Evolutionary conservation across 2,329 filamentous ascomycete species (phyloP), one percentile per base, ranked within the genome.

Genomic region (Myriosclerotinia scirpicola): DNA sequence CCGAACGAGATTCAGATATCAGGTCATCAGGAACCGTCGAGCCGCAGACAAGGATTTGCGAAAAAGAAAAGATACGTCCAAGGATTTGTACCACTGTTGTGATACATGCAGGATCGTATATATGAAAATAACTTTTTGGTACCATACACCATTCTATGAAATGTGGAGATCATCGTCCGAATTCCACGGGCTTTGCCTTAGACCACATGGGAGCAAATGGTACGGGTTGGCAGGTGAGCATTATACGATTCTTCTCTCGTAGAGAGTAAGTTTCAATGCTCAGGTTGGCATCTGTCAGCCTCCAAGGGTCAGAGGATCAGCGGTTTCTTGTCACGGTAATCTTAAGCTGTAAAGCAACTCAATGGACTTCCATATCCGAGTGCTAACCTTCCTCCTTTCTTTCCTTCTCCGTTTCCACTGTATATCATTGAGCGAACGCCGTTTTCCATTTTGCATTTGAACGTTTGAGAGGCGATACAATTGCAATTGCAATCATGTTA

Each of bases 21-120:
- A 50, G 52, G 53, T 40, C 40, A 65, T 65, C 46, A 65, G 64
- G 64, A 65, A 61, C 48, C 9, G 8, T 59, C 63, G 20, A 59
- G 17, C 46, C 46, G 36, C 30, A 30, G 30, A 52, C 64, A 52
- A 60, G 64, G 64, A 53, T 60, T 22, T 3, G 64, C 54, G 64
- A 60, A 50, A 46, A 52, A 61, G 6, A 34, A 54, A 26, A 62
- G 59, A 53, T 22, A n/a, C n/a, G 2, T 42, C 11, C 34, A 65
- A 52, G 54, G 46, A 61, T 61, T 42, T 46, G 22, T 44, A n/a
- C 22, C 38, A 42, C 54, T 50, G 22, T 42, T 36, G 46, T 36
- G 15, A 34, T 53, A 53, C 40, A 36, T 65, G 54, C 55, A 53
- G 14, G 22, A 53, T 65, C 55, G 38, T 53, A 44, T 36, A 17